phyloP scores from a whole-genome alignment of 2,329 filamentous ascomycete species.

The Paecilomyces niveus region DNA sequence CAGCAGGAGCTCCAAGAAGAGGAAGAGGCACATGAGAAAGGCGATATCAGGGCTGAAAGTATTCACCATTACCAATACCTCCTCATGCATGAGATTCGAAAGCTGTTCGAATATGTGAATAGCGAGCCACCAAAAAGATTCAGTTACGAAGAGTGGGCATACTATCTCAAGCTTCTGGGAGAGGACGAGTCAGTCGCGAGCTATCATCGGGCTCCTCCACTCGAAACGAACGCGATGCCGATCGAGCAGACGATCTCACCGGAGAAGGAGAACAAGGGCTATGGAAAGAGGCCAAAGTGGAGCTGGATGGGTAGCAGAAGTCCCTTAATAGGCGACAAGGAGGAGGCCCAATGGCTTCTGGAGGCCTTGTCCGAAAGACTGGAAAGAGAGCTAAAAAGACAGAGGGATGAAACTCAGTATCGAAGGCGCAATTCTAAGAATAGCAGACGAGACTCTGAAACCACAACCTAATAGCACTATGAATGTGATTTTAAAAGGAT shows the following conservation, averaged over 20 bases:
- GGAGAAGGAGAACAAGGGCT: background rate
- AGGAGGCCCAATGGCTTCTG: slow-evolving; percentile 38
- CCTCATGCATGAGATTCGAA: slow-evolving; percentile 32
- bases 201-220: slow-evolving; percentile 17
- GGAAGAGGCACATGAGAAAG: slow-evolving; percentile 32
- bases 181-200: slow-evolving; percentile 35
- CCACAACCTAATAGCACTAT: background rate
- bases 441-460: background rate
- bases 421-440: background rate
- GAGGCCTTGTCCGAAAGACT: slow-evolving; percentile 30
- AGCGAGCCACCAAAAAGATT: slow-evolving; percentile 28
- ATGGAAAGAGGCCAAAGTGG: slow-evolving; percentile 18
- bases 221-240: background rate
- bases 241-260: slow-evolving; percentile 4
- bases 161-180: slow-evolving; percentile 42
- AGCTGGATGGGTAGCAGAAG: slow-evolving; percentile 34
- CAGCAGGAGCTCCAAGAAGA: slow-evolving; percentile 36
- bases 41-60: slow-evolving; percentile 40
- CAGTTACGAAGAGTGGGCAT: slow-evolving; percentile 41
- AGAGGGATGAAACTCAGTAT: slow-evolving; percentile 15
- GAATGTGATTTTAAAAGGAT: background rate
- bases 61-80: slow-evolving; percentile 42
- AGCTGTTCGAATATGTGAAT: slow-evolving; percentile 29
- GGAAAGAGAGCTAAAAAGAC: slow-evolving; percentile 28
- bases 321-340: slow-evolving; percentile 33